Conservation (phyloP, 176 grass and related monocot genomes). For the Zoysia pacifica region DNA sequence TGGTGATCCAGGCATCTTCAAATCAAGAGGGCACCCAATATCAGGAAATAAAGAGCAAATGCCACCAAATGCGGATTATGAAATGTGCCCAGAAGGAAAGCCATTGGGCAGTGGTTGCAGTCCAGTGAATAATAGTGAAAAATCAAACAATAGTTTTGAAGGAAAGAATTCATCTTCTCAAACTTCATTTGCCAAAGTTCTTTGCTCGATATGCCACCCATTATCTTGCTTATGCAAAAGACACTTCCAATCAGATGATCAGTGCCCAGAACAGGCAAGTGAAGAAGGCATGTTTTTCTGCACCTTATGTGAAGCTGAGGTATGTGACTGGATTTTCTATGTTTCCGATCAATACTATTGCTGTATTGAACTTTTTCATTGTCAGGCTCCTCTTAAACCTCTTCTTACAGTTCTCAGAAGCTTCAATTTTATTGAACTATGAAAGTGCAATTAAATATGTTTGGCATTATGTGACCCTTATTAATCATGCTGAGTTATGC, state of each 20-base stretch:
- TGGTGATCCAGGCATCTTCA: conserved; percentile 74
- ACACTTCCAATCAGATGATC: conserved; percentile 47
- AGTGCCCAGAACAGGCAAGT: conserved; percentile 56
- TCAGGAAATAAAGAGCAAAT: conserved; percentile 35
- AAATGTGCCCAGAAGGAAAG: conserved; percentile 38
- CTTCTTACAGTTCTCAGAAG: not conserved
- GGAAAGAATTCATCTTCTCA: conserved; percentile 42
- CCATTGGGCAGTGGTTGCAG: conserved; percentile 17
- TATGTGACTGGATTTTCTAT: conserved; percentile 3
- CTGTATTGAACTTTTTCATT: not conserved
- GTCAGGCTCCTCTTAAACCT: not conserved
- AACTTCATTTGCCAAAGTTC: conserved; percentile 15
- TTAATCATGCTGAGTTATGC: not conserved
- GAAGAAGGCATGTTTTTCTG: conserved; percentile 84
- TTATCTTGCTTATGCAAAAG: conserved; percentile 50
- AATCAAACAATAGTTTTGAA: conserved; percentile 33
- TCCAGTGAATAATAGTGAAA: conserved; percentile 34
- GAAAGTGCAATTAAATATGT: not conserved
- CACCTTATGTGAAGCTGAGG: conserved; percentile 81
- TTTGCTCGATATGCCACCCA: conserved; percentile 43
- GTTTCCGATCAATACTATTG: not conserved
- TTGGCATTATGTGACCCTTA: not conserved
- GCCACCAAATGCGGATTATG: conserved; percentile 27
- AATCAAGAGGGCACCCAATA: conserved; percentile 57
- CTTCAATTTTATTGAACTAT: not conserved